Base-by-base conservation (phyloP, 202 grass and related monocot species). In the Digitaria exilis region DNA sequence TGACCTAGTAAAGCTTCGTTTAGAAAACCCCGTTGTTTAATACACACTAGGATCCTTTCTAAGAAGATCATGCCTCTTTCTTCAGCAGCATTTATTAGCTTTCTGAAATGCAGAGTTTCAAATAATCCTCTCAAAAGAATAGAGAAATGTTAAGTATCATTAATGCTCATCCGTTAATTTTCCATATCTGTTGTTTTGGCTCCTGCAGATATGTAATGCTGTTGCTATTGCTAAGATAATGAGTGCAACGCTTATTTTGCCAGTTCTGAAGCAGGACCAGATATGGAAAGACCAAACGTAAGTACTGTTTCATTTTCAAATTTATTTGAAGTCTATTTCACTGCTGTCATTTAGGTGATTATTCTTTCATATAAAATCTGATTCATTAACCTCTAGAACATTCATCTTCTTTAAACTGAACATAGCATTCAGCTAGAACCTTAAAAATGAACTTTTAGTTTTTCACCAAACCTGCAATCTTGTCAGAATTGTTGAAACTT, bases 261-360 rank as follows among this genome's bases (percentile, higher is more conserved):
- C 93, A 60, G 87, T 90, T 77, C 72, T 95, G 45, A 92, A 95
- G 85, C 85, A 92, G 87, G 90, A 95, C 49, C 93, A 95, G 81
- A 95, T 95, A 80, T 93, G 88, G 93, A 95, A 92, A 84, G 93
- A 95, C 51, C 85, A 90, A n/a, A 88, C 88, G 90, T 95, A 86
- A 81, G 80, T 44, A 69, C 29, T 29, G 21, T 31, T 80, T 75
- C 13, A 19, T 70, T 26, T 62, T 87, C 18, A 69, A 52, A 19
- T 9, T 69, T 80, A 13, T 64, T 76, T 30, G 41, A 63, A 32
- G 19, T 81, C 32, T 46, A 43, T 59, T 13, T 76, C 21, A 52
- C 19, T 39, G 46, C 64, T 61, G 19, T 29, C 59, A 51, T 67
- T 65, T 42, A 29, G 5, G 16, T 14, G 1, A 25, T 60, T 32